Conservation (phyloP, 2,329 filamentous ascomycete genomes). For the Emergomyces orientalis region DNA sequence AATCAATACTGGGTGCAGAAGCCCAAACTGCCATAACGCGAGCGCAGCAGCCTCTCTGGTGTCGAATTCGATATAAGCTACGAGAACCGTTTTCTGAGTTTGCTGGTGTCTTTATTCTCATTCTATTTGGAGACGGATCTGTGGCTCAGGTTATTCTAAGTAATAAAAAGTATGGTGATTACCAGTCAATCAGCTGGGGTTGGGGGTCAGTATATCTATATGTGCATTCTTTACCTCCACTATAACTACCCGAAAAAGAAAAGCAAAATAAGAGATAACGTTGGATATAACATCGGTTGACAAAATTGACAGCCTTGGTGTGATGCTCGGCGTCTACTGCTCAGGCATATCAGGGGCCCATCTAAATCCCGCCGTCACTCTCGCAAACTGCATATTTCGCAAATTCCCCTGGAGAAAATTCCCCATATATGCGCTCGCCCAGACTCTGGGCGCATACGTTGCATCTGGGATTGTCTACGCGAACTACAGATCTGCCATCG, state of each 20-base stretch:
- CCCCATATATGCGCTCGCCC: constrained; percentile 57
- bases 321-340: constrained; percentile 60
- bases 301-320: constrained; percentile 43
- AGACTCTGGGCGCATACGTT: constrained; percentile 57
- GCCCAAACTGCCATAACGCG: neutral
- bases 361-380: constrained; percentile 61
- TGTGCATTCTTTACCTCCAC: constrained; percentile 5
- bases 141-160: constrained; percentile 61
- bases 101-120: constrained; percentile 57
- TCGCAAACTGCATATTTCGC: constrained; percentile 59
- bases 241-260: neutral
- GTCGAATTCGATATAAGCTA: constrained; percentile 41
- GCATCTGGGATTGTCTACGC: constrained; percentile 53
- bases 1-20: neutral
- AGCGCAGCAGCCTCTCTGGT: constrained; percentile 40
- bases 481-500: constrained; percentile 57
- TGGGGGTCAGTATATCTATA: constrained; percentile 33
- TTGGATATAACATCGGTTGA: neutral
- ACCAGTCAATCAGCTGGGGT: constrained; percentile 46
- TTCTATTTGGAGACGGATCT: constrained; percentile 62
- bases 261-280: neutral
- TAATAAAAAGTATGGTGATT: constrained; percentile 34
- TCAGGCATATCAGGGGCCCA: constrained; percentile 54
- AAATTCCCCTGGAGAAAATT: constrained; percentile 61
- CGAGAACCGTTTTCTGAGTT: constrained; percentile 58